A percentile compares a stretch with the other conserved stretches of the same genome.
These are phyloP conservation scores for Metschnikowia continentalis DNA, from an alignment of 805 yeast species.

Conservation along the genomic window DNA sequence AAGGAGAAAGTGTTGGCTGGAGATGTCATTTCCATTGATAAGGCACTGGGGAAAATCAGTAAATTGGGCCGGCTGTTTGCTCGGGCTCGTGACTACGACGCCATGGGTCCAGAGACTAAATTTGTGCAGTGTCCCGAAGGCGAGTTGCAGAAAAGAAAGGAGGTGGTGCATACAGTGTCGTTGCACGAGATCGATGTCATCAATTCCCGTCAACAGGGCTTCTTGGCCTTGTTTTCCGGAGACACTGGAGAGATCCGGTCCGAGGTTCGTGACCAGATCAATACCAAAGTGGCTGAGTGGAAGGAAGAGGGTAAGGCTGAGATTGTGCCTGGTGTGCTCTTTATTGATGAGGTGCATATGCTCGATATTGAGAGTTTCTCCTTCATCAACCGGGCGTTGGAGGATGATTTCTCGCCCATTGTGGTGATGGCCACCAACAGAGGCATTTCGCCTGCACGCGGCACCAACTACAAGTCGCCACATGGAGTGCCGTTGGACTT, in stretches of 20 bases:
- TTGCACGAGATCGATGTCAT: slow-evolving; percentile 96
- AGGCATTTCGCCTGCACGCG: slow-evolving; percentile 90
- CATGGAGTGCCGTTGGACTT: slow-evolving; percentile 97
- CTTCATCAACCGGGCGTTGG: slow-evolving; percentile 91
- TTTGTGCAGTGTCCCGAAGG: slow-evolving; percentile 99
- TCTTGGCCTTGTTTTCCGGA: slow-evolving; percentile 89
- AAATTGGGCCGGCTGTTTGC: slow-evolving; percentile 95
- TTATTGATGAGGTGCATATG: slow-evolving; percentile 98
- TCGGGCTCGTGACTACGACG: slow-evolving; percentile 95
- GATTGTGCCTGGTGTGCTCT: slow-evolving; percentile 94
- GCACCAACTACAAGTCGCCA: slow-evolving; percentile 89
- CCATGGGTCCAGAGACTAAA: slow-evolving; percentile 97
- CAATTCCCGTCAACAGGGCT: slow-evolving; percentile 96
- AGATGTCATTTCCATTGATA: slow-evolving; percentile 92
- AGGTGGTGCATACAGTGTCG: slow-evolving; percentile 96
- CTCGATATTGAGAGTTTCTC: slow-evolving; percentile 95
- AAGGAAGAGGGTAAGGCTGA: slow-evolving; percentile 98
- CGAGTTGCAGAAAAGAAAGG: slow-evolving; percentile 92
- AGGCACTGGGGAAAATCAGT: slow-evolving; percentile 89
- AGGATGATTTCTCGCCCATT: slow-evolving; percentile 94
- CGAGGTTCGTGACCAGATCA: slow-evolving; percentile 94
- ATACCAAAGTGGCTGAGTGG: slow-evolving; percentile 96
- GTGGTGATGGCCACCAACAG: slow-evolving; percentile 96
- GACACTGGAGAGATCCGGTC: slow-evolving; percentile 97
- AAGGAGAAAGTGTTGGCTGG: slow-evolving; percentile 96